Conservation (phyloP, 306 rosid species). For the Trifolium fragiferum region DNA sequence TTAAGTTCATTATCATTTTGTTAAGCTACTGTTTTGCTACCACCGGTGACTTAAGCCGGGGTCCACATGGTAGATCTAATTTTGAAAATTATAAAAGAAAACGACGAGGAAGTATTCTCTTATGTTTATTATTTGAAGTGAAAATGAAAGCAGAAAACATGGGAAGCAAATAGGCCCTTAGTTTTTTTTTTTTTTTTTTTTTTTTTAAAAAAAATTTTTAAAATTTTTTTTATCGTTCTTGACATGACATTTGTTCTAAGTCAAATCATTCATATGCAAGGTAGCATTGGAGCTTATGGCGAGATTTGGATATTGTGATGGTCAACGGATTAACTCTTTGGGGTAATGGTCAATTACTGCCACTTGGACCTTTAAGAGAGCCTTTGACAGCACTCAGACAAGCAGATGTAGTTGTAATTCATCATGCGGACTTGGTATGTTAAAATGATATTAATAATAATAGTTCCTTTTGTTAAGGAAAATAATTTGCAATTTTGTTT, state of each 20-base stretch:
- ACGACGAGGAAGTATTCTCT: too few relatives aligned
- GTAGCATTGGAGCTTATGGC: conserved; percentile 89
- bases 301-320: conserved; percentile 86
- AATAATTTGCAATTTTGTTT: conserved; percentile 27
- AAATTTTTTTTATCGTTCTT: too few relatives aligned
- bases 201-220: too few relatives aligned
- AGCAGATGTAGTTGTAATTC: conserved; percentile 76
- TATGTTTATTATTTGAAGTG: too few relatives aligned
- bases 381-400: conserved; percentile 69
- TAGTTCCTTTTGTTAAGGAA: neutral
- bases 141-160: too few relatives aligned
- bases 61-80: too few relatives aligned
- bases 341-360: conserved; percentile 73
- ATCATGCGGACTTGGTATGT: conserved; percentile 82
- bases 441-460: neutral
- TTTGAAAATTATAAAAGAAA: too few relatives aligned
- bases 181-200: too few relatives aligned
- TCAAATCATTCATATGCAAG: conserved; percentile 48
- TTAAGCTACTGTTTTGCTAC: neutral
- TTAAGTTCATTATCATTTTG: conserved; percentile 36
- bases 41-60: neutral
- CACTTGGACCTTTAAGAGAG: conserved; percentile 95
- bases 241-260: conserved; percentile 32
- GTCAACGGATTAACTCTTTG: conserved; percentile 78
- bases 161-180: neutral